Percentiles rank a stretch among this genome's conserved stretches.
Evolutionary conservation across 176 grass and related monocot species (phyloP).

Genomic region (Otatea glauca): DNA sequence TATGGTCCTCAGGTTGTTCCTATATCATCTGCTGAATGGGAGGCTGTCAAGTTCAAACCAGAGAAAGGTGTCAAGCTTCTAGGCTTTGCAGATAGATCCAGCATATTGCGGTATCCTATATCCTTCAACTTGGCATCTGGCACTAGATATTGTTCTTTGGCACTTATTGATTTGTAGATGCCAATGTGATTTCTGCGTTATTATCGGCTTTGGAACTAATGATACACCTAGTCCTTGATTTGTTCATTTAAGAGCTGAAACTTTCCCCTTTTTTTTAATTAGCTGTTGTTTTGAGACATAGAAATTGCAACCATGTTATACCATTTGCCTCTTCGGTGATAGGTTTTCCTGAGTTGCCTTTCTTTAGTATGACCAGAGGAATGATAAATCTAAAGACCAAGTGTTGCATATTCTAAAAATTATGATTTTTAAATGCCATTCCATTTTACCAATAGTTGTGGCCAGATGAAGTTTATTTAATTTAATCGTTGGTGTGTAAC

Average conservation of each 20-base stretch:
- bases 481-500: background rate
- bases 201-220: slow-evolving; percentile 8
- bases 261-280: background rate
- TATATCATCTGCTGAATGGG: slow-evolving; percentile 83
- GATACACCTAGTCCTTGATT: slow-evolving; percentile 29
- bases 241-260: slow-evolving; percentile 15
- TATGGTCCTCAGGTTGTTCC: slow-evolving; percentile 98
- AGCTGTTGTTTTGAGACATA: background rate
- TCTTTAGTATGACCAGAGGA: too few relatives aligned
- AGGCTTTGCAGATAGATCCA: slow-evolving; percentile 82
- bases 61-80: slow-evolving; percentile 95
- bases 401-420: slow-evolving; percentile 9
- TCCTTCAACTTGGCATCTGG: slow-evolving; percentile 23
- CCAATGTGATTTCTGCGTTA: slow-evolving; percentile 16
- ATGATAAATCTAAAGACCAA: background rate
- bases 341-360: too few relatives aligned
- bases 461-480: background rate
- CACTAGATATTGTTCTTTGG: slow-evolving; percentile 28
- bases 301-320: background rate
- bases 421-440: background rate
- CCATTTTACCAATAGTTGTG: background rate
- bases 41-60: slow-evolving; percentile 80
- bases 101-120: slow-evolving; percentile 60
- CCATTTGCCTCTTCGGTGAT: background rate
- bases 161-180: slow-evolving; percentile 24